phyloP scores from a whole-genome alignment of 148 eudicot genomes.

The Nyssa sinensis region DNA sequence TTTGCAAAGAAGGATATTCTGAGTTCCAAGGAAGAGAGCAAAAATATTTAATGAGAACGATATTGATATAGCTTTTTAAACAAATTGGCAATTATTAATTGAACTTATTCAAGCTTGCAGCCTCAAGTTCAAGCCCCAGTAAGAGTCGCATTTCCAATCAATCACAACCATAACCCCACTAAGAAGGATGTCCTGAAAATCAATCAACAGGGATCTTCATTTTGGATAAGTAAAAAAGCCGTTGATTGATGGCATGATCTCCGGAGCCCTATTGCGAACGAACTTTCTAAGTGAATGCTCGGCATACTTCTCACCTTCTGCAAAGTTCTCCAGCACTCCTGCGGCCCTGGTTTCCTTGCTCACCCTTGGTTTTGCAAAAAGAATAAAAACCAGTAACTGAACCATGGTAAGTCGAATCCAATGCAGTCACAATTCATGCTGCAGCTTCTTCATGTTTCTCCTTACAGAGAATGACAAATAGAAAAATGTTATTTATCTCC shows the following conservation, averaged over 20 bases:
- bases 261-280: conserved; percentile 64
- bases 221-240: conserved; percentile 67
- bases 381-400: not conserved
- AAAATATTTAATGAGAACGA: not conserved
- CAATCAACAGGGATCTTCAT: too few relatives aligned
- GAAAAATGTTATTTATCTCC: not conserved
- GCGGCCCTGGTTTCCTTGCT: conserved; percentile 82
- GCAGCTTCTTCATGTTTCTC: too few relatives aligned
- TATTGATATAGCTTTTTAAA: not conserved
- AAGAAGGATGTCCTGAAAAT: conserved; percentile 9
- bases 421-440: too few relatives aligned
- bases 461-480: not conserved
- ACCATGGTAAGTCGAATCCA: too few relatives aligned
- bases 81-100: not conserved
- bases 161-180: not conserved
- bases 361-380: conserved; percentile 44
- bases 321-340: conserved; percentile 64
- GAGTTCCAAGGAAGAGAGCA: not conserved
- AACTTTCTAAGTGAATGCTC: conserved; percentile 63
- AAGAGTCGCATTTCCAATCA: not conserved
- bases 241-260: conserved; percentile 82
- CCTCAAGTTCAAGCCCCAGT: not conserved
- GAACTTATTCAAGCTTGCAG: not conserved
- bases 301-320: conserved; percentile 71
- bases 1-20: too few relatives aligned